Evolutionary conservation across 73 alveolate genomes (phyloP).

Genomic region (Effrenium voratum): DNA sequence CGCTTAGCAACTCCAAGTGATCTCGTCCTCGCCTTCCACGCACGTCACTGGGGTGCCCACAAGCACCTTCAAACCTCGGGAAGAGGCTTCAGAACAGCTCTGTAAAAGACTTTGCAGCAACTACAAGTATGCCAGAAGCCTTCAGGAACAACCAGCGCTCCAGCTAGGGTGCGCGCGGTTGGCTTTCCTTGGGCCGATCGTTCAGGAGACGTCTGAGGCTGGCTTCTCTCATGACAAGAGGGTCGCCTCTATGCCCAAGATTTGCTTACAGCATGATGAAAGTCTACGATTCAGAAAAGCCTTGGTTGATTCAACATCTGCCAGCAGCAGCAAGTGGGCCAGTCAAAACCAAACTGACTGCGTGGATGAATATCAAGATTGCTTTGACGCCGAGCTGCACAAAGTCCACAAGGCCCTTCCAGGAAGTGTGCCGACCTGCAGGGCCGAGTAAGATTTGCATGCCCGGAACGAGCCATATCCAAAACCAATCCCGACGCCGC

Average conservation of each 20-base stretch:
- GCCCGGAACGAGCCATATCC: too few relatives aligned
- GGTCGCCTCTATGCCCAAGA: neutral
- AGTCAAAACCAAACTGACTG: neutral
- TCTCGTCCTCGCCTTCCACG: slow-evolving; percentile 60
- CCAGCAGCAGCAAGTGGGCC: neutral
- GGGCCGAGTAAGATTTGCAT: neutral
- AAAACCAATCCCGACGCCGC: neutral
- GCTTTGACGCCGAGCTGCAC: neutral
- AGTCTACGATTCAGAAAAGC: neutral
- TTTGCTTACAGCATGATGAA: neutral
- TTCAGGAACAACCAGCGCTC: neutral
- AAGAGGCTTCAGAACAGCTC: neutral
- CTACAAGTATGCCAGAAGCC: neutral
- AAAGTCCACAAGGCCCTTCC: slow-evolving; percentile 55
- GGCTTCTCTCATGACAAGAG: neutral
- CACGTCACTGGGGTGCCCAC: slow-evolving; percentile 92
- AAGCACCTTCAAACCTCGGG: slow-evolving; percentile 34
- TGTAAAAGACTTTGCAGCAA: neutral
- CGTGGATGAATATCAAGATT: neutral
- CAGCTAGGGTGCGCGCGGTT: neutral
- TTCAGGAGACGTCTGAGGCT: neutral
- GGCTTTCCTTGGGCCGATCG: neutral
- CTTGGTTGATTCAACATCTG: neutral
- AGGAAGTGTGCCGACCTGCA: slow-evolving; percentile 78
- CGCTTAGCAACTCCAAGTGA: slow-evolving; percentile 33